Base-by-base conservation (phyloP, 164 flowering plant species). In the Hamamelis virginiana region DNA sequence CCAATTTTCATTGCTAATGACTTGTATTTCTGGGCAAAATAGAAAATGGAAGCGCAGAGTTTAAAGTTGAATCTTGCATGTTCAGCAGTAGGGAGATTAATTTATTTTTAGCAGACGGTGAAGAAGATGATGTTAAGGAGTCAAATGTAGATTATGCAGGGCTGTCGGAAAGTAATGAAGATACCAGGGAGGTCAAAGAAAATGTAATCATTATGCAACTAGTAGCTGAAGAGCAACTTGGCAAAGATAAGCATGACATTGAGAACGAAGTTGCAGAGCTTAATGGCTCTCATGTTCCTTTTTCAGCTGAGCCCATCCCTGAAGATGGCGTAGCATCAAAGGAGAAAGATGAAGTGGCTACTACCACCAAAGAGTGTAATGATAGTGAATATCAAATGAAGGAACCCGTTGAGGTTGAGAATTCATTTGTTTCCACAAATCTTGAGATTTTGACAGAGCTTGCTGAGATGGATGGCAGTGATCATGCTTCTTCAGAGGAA, bases 251-350 rank as follows among this genome's bases (percentile, higher is more conserved):
- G 45, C 45, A 45, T 4, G 1, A 21, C 15, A 51, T 55, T 45
- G 64, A 16, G 19, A 64, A 58, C 27, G 59, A 71, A 57, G 22
- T 57, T 21, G 22, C 46, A 38, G 19, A 26, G 26, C 28, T 53
- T 50, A 53, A 62, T 10, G 14, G 9, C 25, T 55, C 21, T 16
- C 28, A 53, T 2, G 19, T n/a, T 46, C 59, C 28, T 65, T 33
- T 21, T 72, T 44, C 67, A 27, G 62, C 53, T 52, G 71, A 67
- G 55, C 44, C 66, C 13, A 11, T 26, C 53, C 27, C 18, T 57
- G 63, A 44, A 33, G 55, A 71, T 19, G 59, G 62, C 1, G 21
- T 12, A 6, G 15, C 41, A 22, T 10, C 16, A 27, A 25, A 28
- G 51, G 38, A 60, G 28, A 23, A 45, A n/a, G 44, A 46, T 19